Conservation (phyloP, 1,139 yeast species). For the Scheffersomyces segobiensis region DNA sequence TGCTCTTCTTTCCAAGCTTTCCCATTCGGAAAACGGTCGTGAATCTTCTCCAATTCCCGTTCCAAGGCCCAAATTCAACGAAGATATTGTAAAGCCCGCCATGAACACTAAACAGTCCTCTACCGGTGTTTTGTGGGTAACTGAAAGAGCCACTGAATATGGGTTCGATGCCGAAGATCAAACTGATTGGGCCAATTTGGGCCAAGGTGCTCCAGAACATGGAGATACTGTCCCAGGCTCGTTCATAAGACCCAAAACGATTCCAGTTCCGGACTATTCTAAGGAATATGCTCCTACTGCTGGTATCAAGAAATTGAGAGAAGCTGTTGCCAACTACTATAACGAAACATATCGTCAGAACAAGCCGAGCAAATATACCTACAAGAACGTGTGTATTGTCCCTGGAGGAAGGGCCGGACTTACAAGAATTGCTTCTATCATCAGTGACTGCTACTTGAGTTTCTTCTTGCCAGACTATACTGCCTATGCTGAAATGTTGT, state of each 20-base stretch:
- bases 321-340: slow-evolving; percentile 63
- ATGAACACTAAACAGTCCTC: slow-evolving; percentile 63
- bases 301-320: slow-evolving; percentile 57
- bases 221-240: slow-evolving; percentile 65
- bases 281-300: slow-evolving; percentile 70
- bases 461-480: slow-evolving; percentile 71
- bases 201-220: slow-evolving; percentile 73
- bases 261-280: slow-evolving; percentile 53
- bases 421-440: slow-evolving; percentile 66
- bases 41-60: slow-evolving; percentile 53
- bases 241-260: slow-evolving; percentile 53
- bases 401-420: slow-evolving; percentile 74
- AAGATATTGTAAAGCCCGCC: slow-evolving; percentile 56
- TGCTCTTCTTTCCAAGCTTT: slow-evolving; percentile 21
- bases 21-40: slow-evolving; percentile 36
- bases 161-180: slow-evolving; percentile 53
- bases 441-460: slow-evolving; percentile 61
- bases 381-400: slow-evolving; percentile 66
- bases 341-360: slow-evolving; percentile 57
- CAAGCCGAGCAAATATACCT: slow-evolving; percentile 56
- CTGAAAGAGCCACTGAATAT: slow-evolving; percentile 63
- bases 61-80: slow-evolving; percentile 49
- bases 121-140: slow-evolving; percentile 71
- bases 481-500: slow-evolving; percentile 72
- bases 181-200: slow-evolving; percentile 62